Base-by-base conservation (phyloP, 1,139 yeast genomes). In the Zygoascus sp. region DNA sequence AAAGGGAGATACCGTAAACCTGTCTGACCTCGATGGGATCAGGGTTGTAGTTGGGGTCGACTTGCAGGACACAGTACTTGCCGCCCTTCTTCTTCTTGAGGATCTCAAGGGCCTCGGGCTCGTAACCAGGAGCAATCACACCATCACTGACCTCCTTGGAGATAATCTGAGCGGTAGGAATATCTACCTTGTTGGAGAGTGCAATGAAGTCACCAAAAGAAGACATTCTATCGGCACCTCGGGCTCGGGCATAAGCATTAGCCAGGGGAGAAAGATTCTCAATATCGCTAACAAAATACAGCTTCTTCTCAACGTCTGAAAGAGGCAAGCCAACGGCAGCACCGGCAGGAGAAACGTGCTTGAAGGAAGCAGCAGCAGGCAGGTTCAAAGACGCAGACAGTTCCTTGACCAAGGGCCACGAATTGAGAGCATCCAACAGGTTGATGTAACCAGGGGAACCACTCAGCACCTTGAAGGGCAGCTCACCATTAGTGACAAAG, bases 221-320 rank as follows among this genome's bases (percentile, higher is more conserved):
- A 11, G 97, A 89, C 98, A 92, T 92, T 77, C 98, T 84, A 73
- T 92, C 98, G 57, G 98, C 98, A 68, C 98, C 98, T 72, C 98
- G 85, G 48, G 98, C 98, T 72, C 98, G 85, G 39, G 98, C 98
- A 64, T 92, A 92, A 51, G 98, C 98, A 64, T 86, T 86, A 54
- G 98, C 98, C 65, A 92, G 77, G 51, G 97, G 97, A 27, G 97
- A 87, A 66, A 92, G 76, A 76, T 89, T 86, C 71, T 88, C 96
- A 63, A 92, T 88, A 67, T 88, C 97, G 61, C 81, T 81, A 55
- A 92, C 98, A 67, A 92, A 92, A 76, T 92, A 92, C 54, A 92
- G 80, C 71, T 90, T 86, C 80, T 90, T 90, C 74, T 92, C 98
- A 53, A 82, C 75, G 49, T 90, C 97, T 44, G 84, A 65, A 61